A percentile compares a stretch with the other conserved stretches of the same genome.
Conservation (phyloP, 371 early-diverging fungal genomes). For the Nematocida displodere region DNA sequence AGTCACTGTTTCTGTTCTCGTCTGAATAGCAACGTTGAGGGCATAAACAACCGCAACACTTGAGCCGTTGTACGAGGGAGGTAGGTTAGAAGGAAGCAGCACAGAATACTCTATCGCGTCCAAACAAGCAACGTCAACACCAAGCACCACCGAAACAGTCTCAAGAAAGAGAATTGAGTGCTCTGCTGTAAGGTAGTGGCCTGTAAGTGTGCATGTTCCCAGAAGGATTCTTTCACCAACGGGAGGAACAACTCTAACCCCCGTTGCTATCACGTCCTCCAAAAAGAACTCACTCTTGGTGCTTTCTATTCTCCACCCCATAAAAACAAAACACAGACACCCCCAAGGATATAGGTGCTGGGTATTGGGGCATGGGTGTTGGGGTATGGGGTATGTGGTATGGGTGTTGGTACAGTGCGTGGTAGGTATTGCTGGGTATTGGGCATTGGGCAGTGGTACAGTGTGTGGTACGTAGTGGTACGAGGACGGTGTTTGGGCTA, state of each 20-base stretch:
- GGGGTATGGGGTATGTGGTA: too few relatives aligned
- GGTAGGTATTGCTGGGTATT: too few relatives aligned
- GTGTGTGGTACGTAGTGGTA: too few relatives aligned
- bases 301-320: constrained; percentile 23
- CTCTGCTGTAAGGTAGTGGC: background rate
- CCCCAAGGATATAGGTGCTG: too few relatives aligned
- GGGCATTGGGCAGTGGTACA: too few relatives aligned
- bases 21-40: constrained; percentile 19
- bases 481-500: too few relatives aligned
- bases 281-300: constrained; percentile 12
- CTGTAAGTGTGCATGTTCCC: constrained; percentile 16
- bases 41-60: constrained; percentile 27
- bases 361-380: too few relatives aligned
- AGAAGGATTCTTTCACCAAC: constrained; percentile 9
- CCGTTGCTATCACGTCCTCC: background rate
- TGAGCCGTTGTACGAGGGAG: constrained; percentile 27
- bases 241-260: background rate
- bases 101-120: constrained; percentile 2
- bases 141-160: constrained; percentile 10
- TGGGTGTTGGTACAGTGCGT: too few relatives aligned
- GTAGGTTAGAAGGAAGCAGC: constrained; percentile 26
- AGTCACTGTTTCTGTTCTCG: background rate
- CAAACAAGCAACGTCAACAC: background rate
- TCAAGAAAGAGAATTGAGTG: background rate
- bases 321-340: background rate